Conservation (phyloP, 148 eudicot species). For the Limonium bicolor region DNA sequence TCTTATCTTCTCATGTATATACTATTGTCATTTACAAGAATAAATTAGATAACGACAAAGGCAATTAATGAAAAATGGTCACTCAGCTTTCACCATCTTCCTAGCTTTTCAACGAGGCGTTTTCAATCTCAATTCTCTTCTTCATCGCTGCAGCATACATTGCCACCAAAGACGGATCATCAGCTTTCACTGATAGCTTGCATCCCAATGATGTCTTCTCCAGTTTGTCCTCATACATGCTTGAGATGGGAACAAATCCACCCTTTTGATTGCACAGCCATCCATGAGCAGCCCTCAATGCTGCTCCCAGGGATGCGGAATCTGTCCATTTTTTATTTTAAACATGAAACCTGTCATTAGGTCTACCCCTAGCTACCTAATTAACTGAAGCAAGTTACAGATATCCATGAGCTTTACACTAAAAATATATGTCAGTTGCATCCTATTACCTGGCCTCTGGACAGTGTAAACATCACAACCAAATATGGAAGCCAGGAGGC, state of each 20-base stretch:
- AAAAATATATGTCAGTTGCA: too few relatives aligned
- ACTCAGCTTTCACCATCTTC: constrained; percentile 42
- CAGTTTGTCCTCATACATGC: constrained; percentile 56
- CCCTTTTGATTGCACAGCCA: constrained; percentile 80
- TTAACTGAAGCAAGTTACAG: too few relatives aligned
- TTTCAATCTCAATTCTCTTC: constrained; percentile 74
- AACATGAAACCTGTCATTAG: too few relatives aligned
- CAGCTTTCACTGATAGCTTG: constrained; percentile 60
- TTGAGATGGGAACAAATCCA: constrained; percentile 48
- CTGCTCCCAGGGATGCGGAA: constrained; percentile 81
- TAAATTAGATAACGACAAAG: too few relatives aligned
- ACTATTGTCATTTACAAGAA: too few relatives aligned
- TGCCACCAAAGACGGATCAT: constrained; percentile 42
- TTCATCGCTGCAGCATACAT: constrained; percentile 55
- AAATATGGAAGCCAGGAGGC: constrained; percentile 54
- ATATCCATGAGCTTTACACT: too few relatives aligned
- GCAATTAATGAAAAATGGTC: too few relatives aligned
- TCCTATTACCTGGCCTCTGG: constrained; percentile 48
- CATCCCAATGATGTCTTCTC: constrained; percentile 49
- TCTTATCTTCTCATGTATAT: too few relatives aligned
- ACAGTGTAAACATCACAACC: constrained; percentile 81
- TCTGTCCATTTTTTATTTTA: too few relatives aligned
- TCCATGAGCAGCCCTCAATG: constrained; percentile 90
- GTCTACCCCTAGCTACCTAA: too few relatives aligned
- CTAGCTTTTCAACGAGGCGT: constrained; percentile 53